Percentiles rank a stretch among this genome's conserved stretches.
Conservation (phyloP, 768 basidiomycete genomes). For the Calocybe cyanea region DNA sequence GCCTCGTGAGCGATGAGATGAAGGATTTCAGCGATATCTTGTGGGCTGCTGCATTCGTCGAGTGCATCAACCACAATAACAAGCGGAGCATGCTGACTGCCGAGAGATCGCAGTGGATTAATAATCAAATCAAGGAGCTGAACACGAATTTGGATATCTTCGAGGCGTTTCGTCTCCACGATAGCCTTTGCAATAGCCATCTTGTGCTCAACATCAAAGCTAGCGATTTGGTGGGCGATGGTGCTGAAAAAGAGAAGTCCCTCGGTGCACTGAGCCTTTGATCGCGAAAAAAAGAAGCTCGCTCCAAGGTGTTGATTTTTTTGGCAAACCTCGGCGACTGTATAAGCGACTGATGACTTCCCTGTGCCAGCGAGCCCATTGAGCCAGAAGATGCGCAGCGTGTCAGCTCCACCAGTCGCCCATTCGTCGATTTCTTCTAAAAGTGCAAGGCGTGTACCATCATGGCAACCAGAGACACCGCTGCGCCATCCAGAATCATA, state of each 20-base stretch:
- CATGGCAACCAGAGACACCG: too few relatives aligned
- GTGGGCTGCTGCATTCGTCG: constrained; percentile 12
- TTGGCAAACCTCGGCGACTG: constrained; percentile 9
- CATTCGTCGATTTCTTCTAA: too few relatives aligned
- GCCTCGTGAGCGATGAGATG: too few relatives aligned
- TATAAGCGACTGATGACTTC: constrained; percentile 13
- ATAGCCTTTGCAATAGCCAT: constrained; percentile 2
- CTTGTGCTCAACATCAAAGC: not conserved
- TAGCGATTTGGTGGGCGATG: constrained; percentile 11
- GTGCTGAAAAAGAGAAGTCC: constrained; percentile 5
- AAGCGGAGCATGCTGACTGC: not conserved
- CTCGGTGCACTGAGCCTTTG: constrained; percentile 5
- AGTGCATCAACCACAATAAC: constrained; percentile 8
- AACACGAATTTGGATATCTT: constrained; percentile 1
- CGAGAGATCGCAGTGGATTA: constrained; percentile 4
- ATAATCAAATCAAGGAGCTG: constrained; percentile 8
- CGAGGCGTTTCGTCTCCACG: constrained; percentile 4
- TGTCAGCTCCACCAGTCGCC: too few relatives aligned
- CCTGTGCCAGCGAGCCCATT: constrained; percentile 13
- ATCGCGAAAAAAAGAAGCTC: constrained; percentile 14
- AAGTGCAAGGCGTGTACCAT: too few relatives aligned
- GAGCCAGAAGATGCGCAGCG: constrained; percentile 9
- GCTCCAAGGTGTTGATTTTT: constrained; percentile 4
- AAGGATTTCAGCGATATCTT: too few relatives aligned
- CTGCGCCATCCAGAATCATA: too few relatives aligned